Conservation (phyloP, 495 filamentous ascomycete species). For the Rusavskia elegans region DNA sequence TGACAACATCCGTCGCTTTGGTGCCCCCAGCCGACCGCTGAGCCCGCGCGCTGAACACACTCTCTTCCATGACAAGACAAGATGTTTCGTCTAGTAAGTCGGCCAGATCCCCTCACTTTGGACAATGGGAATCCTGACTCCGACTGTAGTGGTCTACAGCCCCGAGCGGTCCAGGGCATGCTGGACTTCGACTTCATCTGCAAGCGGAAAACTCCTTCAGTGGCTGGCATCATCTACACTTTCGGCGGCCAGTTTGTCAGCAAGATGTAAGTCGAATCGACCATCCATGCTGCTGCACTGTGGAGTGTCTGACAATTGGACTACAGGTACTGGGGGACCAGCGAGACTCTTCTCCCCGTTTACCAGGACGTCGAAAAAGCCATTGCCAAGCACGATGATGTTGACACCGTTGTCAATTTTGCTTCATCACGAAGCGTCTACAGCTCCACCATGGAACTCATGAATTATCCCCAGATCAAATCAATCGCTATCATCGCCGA, state of each 20-base stretch:
- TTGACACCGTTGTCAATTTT: conserved; percentile 98
- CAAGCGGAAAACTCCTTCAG: conserved; percentile 91
- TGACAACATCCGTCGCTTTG: conserved; percentile 96
- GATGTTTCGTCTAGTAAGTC: conserved; percentile 95
- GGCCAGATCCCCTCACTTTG: not conserved
- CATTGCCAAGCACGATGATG: conserved; percentile 90
- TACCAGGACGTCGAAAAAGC: conserved; percentile 93
- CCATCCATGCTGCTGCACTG: not conserved
- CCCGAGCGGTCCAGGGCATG: conserved; percentile 97
- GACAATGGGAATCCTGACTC: conserved; percentile 4
- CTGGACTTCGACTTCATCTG: conserved; percentile 99
- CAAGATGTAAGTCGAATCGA: conserved; percentile 60
- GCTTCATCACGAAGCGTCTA: conserved; percentile 97
- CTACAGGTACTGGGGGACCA: conserved; percentile 88
- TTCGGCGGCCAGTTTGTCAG: conserved; percentile 99
- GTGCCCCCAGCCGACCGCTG: conserved; percentile 77
- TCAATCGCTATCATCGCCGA: conserved; percentile 98
- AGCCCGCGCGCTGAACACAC: conserved; percentile 72
- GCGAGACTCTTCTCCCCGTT: conserved; percentile 95
- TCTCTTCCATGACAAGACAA: conserved; percentile 96
- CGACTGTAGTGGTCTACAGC: conserved; percentile 67
- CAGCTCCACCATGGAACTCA: conserved; percentile 93
- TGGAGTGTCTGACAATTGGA: conserved; percentile 1
- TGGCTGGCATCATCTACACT: conserved; percentile 98
- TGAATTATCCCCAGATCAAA: conserved; percentile 93